Percentiles rank a stretch among this genome's conserved stretches.
Conservation (phyloP, 768 basidiomycete genomes). For the Collybia sp. region DNA sequence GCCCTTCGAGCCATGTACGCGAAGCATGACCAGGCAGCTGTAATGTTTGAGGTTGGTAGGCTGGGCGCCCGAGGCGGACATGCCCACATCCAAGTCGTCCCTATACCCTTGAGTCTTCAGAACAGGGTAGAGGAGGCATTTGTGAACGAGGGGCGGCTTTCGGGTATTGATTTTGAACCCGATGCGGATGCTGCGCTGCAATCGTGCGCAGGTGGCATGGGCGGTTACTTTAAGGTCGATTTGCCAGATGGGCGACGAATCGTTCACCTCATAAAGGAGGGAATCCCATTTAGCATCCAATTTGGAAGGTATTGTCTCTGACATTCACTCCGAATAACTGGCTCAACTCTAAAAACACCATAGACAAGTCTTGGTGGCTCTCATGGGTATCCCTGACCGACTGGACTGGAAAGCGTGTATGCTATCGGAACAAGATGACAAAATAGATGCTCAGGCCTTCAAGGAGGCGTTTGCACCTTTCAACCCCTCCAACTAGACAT, state of each 20-base stretch:
- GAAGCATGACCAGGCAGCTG: slow-evolving; percentile 59
- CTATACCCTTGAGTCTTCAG: slow-evolving; percentile 62
- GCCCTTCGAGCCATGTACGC: slow-evolving; percentile 71
- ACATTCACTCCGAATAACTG: neutral
- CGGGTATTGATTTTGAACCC: slow-evolving; percentile 71
- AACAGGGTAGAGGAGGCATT: slow-evolving; percentile 70
- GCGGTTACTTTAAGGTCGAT: slow-evolving; percentile 89
- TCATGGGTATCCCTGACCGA: slow-evolving; percentile 74
- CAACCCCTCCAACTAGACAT: slow-evolving; percentile 39
- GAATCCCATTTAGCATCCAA: slow-evolving; percentile 81
- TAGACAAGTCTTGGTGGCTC: slow-evolving; percentile 76
- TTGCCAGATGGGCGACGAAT: slow-evolving; percentile 81
- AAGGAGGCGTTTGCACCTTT: slow-evolving; percentile 79
- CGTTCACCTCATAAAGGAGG: slow-evolving; percentile 79
- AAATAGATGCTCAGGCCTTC: slow-evolving; percentile 76
- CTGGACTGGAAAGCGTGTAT: slow-evolving; percentile 91
- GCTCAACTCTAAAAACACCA: neutral
- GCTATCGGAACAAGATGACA: slow-evolving; percentile 82
- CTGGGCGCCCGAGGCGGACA: slow-evolving; percentile 86
- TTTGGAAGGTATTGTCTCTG: slow-evolving; percentile 75
- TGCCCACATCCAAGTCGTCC: slow-evolving; percentile 87
- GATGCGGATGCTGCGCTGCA: slow-evolving; percentile 63
- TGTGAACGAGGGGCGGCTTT: slow-evolving; percentile 55
- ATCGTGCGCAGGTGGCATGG: slow-evolving; percentile 44
- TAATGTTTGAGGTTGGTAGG: slow-evolving; percentile 87